Evolutionary conservation across 352 stramenopile species (phyloP), one percentile per base, ranked within the genome.

Genomic region (Globisporangium takayamanum): DNA sequence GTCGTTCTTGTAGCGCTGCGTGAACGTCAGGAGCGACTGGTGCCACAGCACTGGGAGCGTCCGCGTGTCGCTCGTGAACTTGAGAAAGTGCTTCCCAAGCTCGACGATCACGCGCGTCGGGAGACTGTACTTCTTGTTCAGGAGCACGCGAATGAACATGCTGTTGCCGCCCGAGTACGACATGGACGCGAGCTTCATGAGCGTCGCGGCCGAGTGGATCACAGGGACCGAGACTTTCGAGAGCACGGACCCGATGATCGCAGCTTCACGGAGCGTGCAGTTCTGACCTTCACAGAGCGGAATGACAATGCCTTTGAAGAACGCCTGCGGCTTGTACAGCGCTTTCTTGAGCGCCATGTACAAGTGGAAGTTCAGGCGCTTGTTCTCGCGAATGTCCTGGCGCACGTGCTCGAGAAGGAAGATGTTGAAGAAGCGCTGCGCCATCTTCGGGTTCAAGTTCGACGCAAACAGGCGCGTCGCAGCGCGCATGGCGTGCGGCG

Each of bases 101-200:
- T 95, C 95, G 41, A 82, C 80, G 72, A 99, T 98, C 28, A 99
- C 97, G 42, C 88, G 86, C 57, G 93, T 97, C 5, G 98, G 97
- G 39, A 99, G 80, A 54, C 94, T 97, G 80, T 99, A 99, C 79
- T 99, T 99, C 74, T 99, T 99, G 82, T 99, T 98, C 30, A 99
- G 83, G 14, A 99, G 80, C 36, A 98, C 90, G 46, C 87, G 90
- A 63, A 99, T 98, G 67, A 99, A 99, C 61, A 99, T 96, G 20
- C 93, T 99, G 56, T 97, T 97, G 50, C 95, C 95, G 53, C 96
- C 97, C 55, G 89, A 98, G 84, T 99, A 99, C 56, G 95, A 79
- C 86, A 97, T 92, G 59, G 88, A 85, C 44, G 96, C 89, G 45
- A 99, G 79, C 78, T 99, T 99, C 78, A 99, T 96, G 57, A 99